Evolutionary conservation across 73 alveolate species (phyloP).

Genomic region (Paramecium pentaurelia): DNA sequence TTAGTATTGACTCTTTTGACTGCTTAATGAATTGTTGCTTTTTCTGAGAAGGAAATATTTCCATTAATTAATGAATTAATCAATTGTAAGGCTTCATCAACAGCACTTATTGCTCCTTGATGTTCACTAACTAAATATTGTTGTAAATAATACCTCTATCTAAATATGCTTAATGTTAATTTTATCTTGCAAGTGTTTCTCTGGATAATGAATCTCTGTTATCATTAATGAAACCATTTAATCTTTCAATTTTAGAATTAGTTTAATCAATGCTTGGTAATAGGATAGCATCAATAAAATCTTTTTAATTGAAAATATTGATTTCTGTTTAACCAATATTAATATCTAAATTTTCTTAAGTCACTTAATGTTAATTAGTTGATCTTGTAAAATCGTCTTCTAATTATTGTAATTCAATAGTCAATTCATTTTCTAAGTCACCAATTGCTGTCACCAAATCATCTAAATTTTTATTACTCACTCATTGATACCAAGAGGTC

Average conservation of each 20-base stretch:
- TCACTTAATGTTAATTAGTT: background rate
- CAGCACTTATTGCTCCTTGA: background rate
- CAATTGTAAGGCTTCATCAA: slow-evolving; percentile 32
- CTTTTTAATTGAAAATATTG: background rate
- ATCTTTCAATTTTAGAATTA: background rate
- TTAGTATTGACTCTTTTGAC: background rate
- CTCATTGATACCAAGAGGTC: background rate
- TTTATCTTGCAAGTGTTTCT: slow-evolving; percentile 1
- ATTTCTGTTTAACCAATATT: background rate
- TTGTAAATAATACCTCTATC: background rate
- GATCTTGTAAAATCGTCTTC: slow-evolving; percentile 24
- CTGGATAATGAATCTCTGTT: background rate
- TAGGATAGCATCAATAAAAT: background rate
- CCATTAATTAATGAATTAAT: slow-evolving; percentile 3
- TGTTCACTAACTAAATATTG: slow-evolving; percentile 20
- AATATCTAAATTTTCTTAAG: background rate
- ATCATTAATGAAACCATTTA: slow-evolving; percentile 5
- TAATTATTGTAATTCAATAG: background rate
- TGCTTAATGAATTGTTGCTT: background rate
- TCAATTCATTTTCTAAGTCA: background rate
- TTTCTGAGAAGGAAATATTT: slow-evolving; percentile 26
- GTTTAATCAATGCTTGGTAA: background rate
- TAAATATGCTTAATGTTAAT: slow-evolving; percentile 12
- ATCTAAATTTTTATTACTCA: background rate
- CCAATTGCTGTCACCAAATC: slow-evolving; percentile 27